Evolutionary conservation across 192 early-diverging fungal species (phyloP), one percentile per base, ranked within the genome.

Genomic region (Backusella psychrophila): DNA sequence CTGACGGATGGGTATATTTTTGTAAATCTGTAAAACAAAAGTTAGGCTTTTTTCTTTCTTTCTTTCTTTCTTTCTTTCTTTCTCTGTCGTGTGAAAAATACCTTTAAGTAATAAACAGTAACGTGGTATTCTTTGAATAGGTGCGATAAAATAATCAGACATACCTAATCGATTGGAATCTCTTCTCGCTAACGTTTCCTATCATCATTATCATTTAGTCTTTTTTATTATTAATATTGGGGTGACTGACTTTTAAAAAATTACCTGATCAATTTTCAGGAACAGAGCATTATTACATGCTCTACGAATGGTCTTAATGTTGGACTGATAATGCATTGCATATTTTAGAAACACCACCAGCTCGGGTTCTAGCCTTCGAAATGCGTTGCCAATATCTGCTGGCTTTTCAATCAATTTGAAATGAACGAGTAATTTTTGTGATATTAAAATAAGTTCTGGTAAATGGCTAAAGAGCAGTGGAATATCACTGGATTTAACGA

Each of bases 91-190:
- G 26, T 63, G 42, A 14, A 21, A 31, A 33, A 21, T 76, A 77
- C 84, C 87, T 78, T 85, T 88, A 46, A 94, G 82, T 34, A 94
- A 77, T 76, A 94, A 74, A 52, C 88, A 88, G 80, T 94, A 94
- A 29, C 91, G 86, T 1, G 93, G 89, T 33, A 93, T 89, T 31
- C 93, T 86, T 80, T 94, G 93, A 59, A 94, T 91, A 0, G 93
- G 93, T 81, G 92, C 88, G 56, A 94, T 92, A 72, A 94, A 82
- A 74, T 90, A 82, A 77, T 93, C 93, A 29, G 86, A 84, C 41
- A 96, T 82, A 29, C 86, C 88, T 35, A 94, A 78, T 17, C 85
- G 83, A 26, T 84, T 89, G 9, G 79, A 84, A 69, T 89, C 86
- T 34, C 81, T 81, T 44, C 77, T 82, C 19, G 81, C 77, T 5